phyloP scores from a whole-genome alignment of 2,329 filamentous ascomycete genomes.

The Colletotrichum sp. region DNA sequence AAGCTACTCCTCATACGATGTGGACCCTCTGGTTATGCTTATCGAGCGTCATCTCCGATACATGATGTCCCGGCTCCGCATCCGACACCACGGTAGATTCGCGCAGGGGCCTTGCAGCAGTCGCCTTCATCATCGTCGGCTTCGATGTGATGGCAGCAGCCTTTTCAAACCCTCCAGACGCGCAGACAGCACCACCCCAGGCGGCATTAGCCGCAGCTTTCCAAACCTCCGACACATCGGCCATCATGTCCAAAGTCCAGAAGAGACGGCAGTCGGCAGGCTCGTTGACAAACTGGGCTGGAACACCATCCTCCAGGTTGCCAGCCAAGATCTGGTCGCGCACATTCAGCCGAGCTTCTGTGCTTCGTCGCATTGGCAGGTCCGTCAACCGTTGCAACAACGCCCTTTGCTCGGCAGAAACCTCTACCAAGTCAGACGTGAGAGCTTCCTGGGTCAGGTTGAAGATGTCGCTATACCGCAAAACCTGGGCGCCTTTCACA shows the following conservation, averaged over 20 bases:
- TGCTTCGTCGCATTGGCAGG: constrained; percentile 36
- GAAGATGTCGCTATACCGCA: constrained; percentile 33
- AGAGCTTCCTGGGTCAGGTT: background rate
- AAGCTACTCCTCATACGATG: background rate
- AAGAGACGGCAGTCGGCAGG: constrained; percentile 56
- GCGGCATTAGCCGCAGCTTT: constrained; percentile 44
- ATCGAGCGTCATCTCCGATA: background rate
- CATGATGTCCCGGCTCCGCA: background rate
- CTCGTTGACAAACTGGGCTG: constrained; percentile 54
- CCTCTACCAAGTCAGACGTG: constrained; percentile 12
- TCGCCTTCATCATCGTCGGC: background rate
- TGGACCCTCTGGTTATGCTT: constrained; percentile 5
- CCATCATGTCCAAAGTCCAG: constrained; percentile 53
- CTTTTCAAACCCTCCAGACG: background rate
- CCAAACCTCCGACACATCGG: constrained; percentile 51
- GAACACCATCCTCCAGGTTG: constrained; percentile 41
- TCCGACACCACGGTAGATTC: background rate
- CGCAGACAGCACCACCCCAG: constrained; percentile 44
- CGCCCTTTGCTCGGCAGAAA: constrained; percentile 29
- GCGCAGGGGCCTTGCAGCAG: background rate
- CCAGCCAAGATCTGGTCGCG: constrained; percentile 41
- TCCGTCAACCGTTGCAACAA: constrained; percentile 33
- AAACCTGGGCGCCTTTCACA: constrained; percentile 49
- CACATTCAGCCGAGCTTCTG: constrained; percentile 38
- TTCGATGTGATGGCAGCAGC: background rate